These are phyloP conservation scores for Neurospora sublineolata DNA, from an alignment of 495 filamentous ascomycete species.

Conservation along the genomic window DNA sequence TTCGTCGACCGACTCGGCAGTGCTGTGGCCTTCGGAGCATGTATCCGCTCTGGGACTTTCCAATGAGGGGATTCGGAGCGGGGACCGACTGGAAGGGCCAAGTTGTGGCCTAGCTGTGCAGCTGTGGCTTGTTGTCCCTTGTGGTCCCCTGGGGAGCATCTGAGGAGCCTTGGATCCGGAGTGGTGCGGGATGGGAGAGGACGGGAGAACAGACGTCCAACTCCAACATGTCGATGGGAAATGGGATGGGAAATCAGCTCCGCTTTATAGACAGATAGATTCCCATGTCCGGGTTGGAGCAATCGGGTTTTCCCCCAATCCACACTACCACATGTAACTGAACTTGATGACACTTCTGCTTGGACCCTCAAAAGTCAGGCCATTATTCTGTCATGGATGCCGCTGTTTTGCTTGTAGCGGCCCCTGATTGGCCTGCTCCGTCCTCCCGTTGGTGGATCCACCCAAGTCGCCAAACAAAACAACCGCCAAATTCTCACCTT, in stretches of 20 bases:
- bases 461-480: background rate
- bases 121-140: background rate
- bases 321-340: background rate
- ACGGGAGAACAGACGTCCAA: background rate
- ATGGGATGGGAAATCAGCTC: background rate
- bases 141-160: background rate
- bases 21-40: background rate
- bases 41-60: background rate
- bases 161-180: background rate
- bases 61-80: background rate
- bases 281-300: background rate
- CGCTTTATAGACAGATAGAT: background rate
- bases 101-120: background rate
- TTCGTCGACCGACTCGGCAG: background rate
- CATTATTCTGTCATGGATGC: conserved; percentile 7
- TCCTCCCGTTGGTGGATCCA: background rate
- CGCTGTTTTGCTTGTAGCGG: background rate
- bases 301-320: background rate
- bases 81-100: background rate
- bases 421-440: background rate
- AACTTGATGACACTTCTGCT: background rate
- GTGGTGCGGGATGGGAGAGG: background rate
- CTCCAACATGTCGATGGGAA: background rate
- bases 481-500: background rate
- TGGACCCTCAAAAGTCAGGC: conserved; percentile 6